Evolutionary conservation across 495 filamentous ascomycete genomes (phyloP).

Genomic region (Penicillium subrubescens): DNA sequence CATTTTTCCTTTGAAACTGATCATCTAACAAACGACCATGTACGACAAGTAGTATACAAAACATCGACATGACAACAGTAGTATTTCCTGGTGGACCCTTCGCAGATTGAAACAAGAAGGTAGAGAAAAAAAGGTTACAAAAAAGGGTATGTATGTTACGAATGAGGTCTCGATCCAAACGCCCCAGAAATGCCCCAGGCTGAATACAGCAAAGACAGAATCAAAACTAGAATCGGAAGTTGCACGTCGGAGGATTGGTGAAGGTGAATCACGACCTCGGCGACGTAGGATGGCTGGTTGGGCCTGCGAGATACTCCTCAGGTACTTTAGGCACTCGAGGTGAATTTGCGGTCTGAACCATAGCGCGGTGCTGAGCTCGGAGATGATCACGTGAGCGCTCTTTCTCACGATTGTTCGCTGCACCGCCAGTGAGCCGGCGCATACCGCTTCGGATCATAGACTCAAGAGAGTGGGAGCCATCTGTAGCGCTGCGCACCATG

Average conservation of each 20-base stretch:
- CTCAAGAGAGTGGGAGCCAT: constrained; percentile 65
- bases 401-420: constrained; percentile 56
- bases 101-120: background rate
- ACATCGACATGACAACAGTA: background rate
- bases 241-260: background rate
- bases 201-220: constrained; percentile 14
- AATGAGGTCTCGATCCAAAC: constrained; percentile 22
- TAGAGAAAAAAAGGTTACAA: background rate
- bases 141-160: constrained; percentile 27
- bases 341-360: constrained; percentile 45
- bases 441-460: constrained; percentile 68
- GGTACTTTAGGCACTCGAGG: constrained; percentile 69
- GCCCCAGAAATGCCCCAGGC: constrained; percentile 26
- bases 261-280: constrained; percentile 28
- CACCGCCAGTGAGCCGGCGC: constrained; percentile 66
- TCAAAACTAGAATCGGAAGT: constrained; percentile 3
- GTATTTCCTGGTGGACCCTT: background rate
- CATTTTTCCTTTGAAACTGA: background rate
- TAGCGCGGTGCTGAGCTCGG: constrained; percentile 51
- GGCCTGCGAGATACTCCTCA: constrained; percentile 49
- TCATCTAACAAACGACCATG: background rate
- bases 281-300: constrained; percentile 44
- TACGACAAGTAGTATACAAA: constrained; percentile 1
- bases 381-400: constrained; percentile 62
- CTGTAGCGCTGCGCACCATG: constrained; percentile 43